These are phyloP conservation scores for Entophlyctis luteolus DNA, from an alignment of 192 early-diverging fungal genomes.

Conservation along the genomic window DNA sequence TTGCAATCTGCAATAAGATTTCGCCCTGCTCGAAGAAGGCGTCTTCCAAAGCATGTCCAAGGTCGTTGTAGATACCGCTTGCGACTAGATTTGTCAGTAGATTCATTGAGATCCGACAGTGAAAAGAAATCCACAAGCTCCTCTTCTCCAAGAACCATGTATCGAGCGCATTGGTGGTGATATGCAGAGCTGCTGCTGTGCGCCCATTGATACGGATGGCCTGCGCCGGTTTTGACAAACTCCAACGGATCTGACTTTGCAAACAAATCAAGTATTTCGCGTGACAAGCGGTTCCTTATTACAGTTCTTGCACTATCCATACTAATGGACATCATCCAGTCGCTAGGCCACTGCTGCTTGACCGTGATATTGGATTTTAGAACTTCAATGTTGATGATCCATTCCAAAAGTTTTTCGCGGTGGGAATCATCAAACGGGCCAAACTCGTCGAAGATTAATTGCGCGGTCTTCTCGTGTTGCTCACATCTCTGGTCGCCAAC, in stretches of 20 bases:
- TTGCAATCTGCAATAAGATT: background rate
- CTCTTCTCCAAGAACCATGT: background rate
- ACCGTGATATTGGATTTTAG: too few species aligned
- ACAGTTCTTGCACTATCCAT: too few species aligned
- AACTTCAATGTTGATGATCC: too few species aligned
- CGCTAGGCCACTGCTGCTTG: too few species aligned
- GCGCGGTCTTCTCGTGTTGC: too few species aligned
- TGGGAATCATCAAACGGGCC: too few species aligned
- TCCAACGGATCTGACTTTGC: background rate
- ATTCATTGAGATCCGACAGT: background rate
- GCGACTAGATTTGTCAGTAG: background rate
- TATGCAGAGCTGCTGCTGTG: background rate
- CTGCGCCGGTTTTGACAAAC: background rate
- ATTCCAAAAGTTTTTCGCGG: too few species aligned
- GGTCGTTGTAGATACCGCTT: conserved; percentile 5
- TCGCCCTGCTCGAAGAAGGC: background rate
- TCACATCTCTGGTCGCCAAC: too few species aligned
- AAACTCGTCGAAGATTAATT: too few species aligned
- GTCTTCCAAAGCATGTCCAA: background rate
- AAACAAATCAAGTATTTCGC: background rate
- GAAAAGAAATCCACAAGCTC: background rate
- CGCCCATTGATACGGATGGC: conserved; percentile 18
- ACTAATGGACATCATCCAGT: too few species aligned
- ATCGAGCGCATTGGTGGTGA: conserved; percentile 18
- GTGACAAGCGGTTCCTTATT: too few species aligned